Evolutionary conservation across 495 filamentous ascomycete species (phyloP).

Genomic region (Neurospora sp.): DNA sequence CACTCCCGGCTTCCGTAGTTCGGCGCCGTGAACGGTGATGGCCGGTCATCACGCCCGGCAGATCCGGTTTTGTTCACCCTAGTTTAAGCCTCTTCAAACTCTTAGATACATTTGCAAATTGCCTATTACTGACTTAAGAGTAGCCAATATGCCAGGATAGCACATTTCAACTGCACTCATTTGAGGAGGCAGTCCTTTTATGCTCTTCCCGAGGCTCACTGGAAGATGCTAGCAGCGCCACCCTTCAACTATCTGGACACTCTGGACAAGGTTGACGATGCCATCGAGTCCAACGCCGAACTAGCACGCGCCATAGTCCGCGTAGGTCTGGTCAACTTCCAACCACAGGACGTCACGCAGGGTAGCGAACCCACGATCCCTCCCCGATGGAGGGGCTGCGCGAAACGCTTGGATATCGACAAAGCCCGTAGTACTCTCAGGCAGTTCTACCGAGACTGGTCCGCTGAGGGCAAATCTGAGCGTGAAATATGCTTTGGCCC

Average conservation of each 20-base stretch:
- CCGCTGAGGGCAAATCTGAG: slow-evolving; percentile 62
- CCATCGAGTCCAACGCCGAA: slow-evolving; percentile 81
- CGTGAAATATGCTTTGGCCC: slow-evolving; percentile 65
- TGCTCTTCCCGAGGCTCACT: slow-evolving; percentile 71
- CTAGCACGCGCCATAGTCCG: slow-evolving; percentile 68
- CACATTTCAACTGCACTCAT: slow-evolving; percentile 84
- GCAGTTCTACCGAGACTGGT: slow-evolving; percentile 96
- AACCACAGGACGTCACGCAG: slow-evolving; percentile 6
- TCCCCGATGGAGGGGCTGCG: slow-evolving; percentile 52
- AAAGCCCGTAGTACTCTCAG: slow-evolving; percentile 85
- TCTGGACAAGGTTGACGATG: slow-evolving; percentile 69
- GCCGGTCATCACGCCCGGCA: not conserved
- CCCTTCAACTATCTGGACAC: slow-evolving; percentile 76
- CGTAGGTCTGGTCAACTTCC: slow-evolving; percentile 56
- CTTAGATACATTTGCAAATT: not conserved
- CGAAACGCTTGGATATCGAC: slow-evolving; percentile 64
- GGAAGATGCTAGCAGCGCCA: slow-evolving; percentile 64
- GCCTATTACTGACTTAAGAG: not conserved
- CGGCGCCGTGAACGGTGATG: not conserved
- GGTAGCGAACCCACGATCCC: slow-evolving; percentile 12
- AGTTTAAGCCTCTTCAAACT: not conserved
- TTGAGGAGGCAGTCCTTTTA: slow-evolving; percentile 85
- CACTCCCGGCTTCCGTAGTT: not conserved
- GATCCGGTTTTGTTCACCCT: not conserved
- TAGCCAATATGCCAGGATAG: slow-evolving; percentile 73